A percentile compares a stretch with the other conserved stretches of the same genome.
phyloP scores from a whole-genome alignment of 169 alveolate genomes.

The Perkinsus marinus region DNA sequence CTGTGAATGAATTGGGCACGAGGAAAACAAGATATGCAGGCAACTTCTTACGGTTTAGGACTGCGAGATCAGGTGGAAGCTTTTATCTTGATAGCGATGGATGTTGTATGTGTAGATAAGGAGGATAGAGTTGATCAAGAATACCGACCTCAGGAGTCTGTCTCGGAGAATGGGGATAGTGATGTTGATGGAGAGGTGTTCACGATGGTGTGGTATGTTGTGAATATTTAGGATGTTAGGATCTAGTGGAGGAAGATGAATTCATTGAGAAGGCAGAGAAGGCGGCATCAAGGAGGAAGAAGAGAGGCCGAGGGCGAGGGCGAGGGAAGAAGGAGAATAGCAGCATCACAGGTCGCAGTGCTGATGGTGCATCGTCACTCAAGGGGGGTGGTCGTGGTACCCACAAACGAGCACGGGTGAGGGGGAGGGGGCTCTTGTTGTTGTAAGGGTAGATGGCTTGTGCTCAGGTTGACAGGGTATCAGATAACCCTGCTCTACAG shows the following conservation, averaged over 20 bases:
- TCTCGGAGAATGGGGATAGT: not conserved
- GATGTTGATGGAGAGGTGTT: not conserved
- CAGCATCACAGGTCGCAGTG: no score
- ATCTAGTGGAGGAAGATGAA: not conserved
- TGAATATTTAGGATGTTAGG: not conserved
- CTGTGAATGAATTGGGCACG: not conserved
- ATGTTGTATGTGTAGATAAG: not conserved
- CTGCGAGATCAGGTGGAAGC: not conserved
- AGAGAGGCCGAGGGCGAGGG: not conserved
- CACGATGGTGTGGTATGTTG: not conserved
- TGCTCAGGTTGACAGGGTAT: not conserved
- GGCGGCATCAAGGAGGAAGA: not conserved
- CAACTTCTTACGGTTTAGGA: not conserved
- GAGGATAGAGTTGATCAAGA: not conserved
- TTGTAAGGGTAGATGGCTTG: not conserved
- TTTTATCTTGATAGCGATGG: not conserved
- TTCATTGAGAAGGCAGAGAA: not conserved
- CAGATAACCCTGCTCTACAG: not conserved
- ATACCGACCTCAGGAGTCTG: not conserved
- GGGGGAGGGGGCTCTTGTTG: not conserved
- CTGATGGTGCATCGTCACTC: not conserved
- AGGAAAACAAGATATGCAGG: not conserved
- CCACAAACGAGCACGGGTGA: not conserved
- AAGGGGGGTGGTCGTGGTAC: no score
- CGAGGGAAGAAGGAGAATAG: not conserved